Conservation (phyloP, 371 early-diverging fungal species). For the Entomophthora muscae region DNA sequence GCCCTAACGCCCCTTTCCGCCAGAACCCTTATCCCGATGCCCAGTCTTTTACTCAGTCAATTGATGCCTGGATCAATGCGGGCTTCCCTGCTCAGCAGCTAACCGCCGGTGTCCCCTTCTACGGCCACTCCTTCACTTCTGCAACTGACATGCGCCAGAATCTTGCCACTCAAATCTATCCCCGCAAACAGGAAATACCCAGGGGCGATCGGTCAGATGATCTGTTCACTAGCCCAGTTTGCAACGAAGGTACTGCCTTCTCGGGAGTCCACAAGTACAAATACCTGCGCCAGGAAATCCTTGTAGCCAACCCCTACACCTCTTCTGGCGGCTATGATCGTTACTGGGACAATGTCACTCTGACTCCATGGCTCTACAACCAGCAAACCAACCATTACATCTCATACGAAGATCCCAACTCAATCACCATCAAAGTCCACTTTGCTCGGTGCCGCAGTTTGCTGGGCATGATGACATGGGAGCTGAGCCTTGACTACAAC, state of each 20-base stretch:
- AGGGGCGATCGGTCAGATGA: not conserved
- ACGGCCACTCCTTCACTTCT: conserved; percentile 29
- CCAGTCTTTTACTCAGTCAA: conserved; percentile 20
- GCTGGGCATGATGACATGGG: conserved; percentile 48
- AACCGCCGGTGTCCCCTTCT: conserved; percentile 39
- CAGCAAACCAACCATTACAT: conserved; percentile 25
- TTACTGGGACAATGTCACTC: conserved; percentile 36
- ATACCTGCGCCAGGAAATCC: conserved; percentile 38
- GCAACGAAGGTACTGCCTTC: conserved; percentile 18
- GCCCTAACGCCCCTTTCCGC: conserved; percentile 40
- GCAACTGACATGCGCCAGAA: conserved; percentile 21
- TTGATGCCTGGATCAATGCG: conserved; percentile 28
- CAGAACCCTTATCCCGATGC: conserved; percentile 8
- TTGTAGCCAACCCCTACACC: conserved; percentile 24
- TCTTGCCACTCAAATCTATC: not conserved
- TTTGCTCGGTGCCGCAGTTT: conserved; percentile 26
- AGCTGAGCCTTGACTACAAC: conserved; percentile 23
- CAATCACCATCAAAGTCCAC: conserved; percentile 32
- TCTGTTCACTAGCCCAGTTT: conserved; percentile 15
- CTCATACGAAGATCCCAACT: conserved; percentile 44
- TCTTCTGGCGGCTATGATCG: conserved; percentile 20
- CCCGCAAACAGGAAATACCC: not conserved
- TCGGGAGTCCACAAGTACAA: conserved; percentile 51
- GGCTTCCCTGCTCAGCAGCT: conserved; percentile 37
- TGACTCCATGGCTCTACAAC: conserved; percentile 54